These are phyloP conservation scores for Thielaviopsis punctulata DNA, from an alignment of 2,329 filamentous ascomycete genomes.

Conservation along the genomic window DNA sequence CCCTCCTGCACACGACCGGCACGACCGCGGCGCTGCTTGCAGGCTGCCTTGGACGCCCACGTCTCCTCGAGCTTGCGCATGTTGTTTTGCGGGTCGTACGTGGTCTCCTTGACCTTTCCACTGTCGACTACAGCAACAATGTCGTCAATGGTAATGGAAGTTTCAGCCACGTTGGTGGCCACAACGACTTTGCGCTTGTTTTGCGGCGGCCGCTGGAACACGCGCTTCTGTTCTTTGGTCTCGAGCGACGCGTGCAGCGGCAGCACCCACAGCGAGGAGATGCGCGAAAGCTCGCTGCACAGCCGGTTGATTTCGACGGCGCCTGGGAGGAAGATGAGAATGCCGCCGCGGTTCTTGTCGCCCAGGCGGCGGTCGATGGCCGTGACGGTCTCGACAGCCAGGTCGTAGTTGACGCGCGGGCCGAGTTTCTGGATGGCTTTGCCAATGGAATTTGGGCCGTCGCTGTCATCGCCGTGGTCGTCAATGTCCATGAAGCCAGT, in stretches of 20 bases:
- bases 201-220: slow-evolving; percentile 59
- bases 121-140: slow-evolving; percentile 92
- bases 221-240: slow-evolving; percentile 70
- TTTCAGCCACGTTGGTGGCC: slow-evolving; percentile 93
- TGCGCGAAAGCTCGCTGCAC: slow-evolving; percentile 46
- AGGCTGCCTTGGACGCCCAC: slow-evolving; percentile 86
- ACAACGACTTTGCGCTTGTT: slow-evolving; percentile 86
- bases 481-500: slow-evolving; percentile 49
- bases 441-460: slow-evolving; percentile 31
- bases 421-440: slow-evolving; percentile 57
- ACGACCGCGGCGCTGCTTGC: slow-evolving; percentile 83
- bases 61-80: slow-evolving; percentile 90
- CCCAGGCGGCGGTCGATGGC: slow-evolving; percentile 65
- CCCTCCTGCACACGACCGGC: slow-evolving; percentile 85
- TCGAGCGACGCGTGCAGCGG: slow-evolving; percentile 86
- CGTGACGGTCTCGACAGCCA: slow-evolving; percentile 64
- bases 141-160: slow-evolving; percentile 95
- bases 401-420: slow-evolving; percentile 77
- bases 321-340: slow-evolving; percentile 89
- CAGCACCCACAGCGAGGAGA: slow-evolving; percentile 52
- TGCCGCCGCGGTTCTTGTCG: slow-evolving; percentile 54
- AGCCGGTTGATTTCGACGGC: slow-evolving; percentile 80
- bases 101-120: slow-evolving; percentile 90
- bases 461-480: slow-evolving; percentile 18
- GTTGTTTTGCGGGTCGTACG: slow-evolving; percentile 78